Conservation (phyloP, 2,329 filamentous ascomycete species). For the Aspergillus fumigatus region DNA sequence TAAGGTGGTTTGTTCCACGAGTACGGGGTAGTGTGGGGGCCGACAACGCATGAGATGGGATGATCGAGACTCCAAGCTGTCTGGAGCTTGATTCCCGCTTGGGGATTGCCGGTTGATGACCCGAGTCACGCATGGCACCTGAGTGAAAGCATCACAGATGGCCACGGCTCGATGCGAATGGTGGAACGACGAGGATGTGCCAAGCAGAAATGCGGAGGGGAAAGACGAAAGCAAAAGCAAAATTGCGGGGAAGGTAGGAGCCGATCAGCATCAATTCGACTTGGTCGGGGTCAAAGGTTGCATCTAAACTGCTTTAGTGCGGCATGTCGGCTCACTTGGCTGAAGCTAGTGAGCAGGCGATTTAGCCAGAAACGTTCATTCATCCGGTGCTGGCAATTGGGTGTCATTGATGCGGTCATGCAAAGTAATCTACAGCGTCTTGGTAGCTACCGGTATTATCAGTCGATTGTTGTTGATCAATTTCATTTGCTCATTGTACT, state of each 20-base stretch:
- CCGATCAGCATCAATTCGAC: not conserved
- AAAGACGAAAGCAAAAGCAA: not conserved
- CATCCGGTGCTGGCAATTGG: not conserved
- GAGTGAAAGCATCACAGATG: not conserved
- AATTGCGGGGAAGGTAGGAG: constrained; percentile 6
- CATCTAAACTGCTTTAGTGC: not conserved
- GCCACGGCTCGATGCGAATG: not conserved
- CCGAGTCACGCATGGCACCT: not conserved
- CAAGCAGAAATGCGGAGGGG: constrained; percentile 1
- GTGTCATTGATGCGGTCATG: not conserved
- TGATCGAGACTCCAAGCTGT: not conserved
- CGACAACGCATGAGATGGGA: not conserved
- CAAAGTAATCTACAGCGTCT: not conserved
- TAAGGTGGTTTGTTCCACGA: not conserved
- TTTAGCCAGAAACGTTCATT: not conserved
- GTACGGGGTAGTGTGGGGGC: not conserved
- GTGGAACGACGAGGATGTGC: not conserved
- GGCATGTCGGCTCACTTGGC: not conserved
- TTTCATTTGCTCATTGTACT: not conserved
- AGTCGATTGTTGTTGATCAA: not conserved
- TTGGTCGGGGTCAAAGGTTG: not conserved
- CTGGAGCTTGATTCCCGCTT: not conserved
- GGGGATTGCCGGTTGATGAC: not conserved
- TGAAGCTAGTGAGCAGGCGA: not conserved
- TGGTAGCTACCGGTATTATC: not conserved